A percentile compares a stretch with the other conserved stretches of the same genome.
phyloP scores from a whole-genome alignment of 202 grass and related monocot genomes.

The Carex arenaria region DNA sequence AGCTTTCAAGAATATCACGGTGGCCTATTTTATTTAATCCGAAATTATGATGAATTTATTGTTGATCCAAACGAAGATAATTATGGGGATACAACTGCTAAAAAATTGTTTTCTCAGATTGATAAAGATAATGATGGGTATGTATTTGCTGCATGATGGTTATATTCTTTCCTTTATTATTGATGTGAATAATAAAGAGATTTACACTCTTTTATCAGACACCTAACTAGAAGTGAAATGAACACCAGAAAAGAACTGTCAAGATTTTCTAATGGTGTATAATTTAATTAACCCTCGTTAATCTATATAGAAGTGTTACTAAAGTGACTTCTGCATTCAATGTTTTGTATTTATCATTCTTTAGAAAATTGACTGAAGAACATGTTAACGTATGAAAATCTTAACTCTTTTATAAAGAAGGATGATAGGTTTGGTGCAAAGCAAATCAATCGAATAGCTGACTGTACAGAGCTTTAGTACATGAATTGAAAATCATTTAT shows the following conservation, averaged over 20 bases:
- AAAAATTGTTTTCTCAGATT: constrained; percentile 77
- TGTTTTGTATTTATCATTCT: background rate
- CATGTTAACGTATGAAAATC: background rate
- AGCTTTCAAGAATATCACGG: constrained; percentile 84
- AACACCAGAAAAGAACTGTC: background rate
- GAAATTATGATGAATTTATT: constrained; percentile 56
- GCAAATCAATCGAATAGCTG: background rate
- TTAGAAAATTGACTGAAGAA: background rate
- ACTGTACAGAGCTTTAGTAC: background rate
- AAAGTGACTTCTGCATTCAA: background rate
- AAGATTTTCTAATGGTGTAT: background rate
- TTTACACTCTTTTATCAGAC: constrained; percentile 13
- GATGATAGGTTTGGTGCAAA: background rate
- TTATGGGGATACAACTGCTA: constrained; percentile 68
- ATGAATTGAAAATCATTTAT: background rate
- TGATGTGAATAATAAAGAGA: background rate
- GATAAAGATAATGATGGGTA: constrained; percentile 92
- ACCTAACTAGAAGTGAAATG: background rate
- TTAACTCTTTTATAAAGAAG: background rate
- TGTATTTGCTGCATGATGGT: constrained; percentile 19
- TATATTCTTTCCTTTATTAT: constrained; percentile 6
- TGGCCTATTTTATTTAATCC: constrained; percentile 82
- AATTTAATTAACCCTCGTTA: background rate
- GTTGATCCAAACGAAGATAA: constrained; percentile 40
- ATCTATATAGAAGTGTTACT: background rate